These are phyloP conservation scores for Podila epicladia DNA, from an alignment of 192 early-diverging fungal genomes.

Conservation along the genomic window DNA sequence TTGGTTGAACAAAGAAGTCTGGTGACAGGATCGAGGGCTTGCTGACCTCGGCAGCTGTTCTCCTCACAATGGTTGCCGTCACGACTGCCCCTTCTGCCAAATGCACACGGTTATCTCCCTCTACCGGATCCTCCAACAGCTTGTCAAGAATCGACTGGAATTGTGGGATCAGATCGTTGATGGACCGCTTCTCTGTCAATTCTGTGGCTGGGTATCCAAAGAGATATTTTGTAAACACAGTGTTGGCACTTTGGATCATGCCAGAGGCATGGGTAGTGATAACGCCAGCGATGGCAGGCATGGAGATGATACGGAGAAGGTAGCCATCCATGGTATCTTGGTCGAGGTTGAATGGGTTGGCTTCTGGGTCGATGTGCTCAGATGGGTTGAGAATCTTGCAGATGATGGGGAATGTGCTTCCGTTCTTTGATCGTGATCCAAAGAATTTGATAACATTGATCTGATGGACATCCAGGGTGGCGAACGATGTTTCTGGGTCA, in stretches of 20 bases:
- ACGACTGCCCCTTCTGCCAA: conserved; percentile 53
- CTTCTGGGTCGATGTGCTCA: conserved; percentile 18
- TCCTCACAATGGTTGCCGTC: conserved; percentile 46
- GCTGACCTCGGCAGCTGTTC: conserved; percentile 38
- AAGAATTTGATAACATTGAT: conserved; percentile 68
- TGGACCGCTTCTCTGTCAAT: conserved; percentile 58
- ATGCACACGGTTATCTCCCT: conserved; percentile 22
- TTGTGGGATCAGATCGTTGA: conserved; percentile 67
- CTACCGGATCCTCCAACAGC: conserved; percentile 33
- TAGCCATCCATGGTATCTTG: conserved; percentile 31
- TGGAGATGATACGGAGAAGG: conserved; percentile 63
- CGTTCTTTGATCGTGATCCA: conserved; percentile 59
- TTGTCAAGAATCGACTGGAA: conserved; percentile 59
- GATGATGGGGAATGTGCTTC: conserved; percentile 67
- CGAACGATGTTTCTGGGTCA: conserved; percentile 36
- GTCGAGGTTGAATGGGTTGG: conserved; percentile 34
- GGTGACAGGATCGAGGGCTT: conserved; percentile 49
- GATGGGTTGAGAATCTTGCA: conserved; percentile 50
- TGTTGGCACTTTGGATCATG: conserved; percentile 63
- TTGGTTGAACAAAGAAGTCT: conserved; percentile 38
- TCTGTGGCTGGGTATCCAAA: conserved; percentile 64
- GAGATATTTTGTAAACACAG: conserved; percentile 69
- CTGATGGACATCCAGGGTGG: conserved; percentile 53
- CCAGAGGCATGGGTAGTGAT: conserved; percentile 63
- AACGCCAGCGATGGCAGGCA: conserved; percentile 71